Evolutionary conservation across 176 grass and related monocot genomes (phyloP).

Genomic region (Neostapfia colusana): DNA sequence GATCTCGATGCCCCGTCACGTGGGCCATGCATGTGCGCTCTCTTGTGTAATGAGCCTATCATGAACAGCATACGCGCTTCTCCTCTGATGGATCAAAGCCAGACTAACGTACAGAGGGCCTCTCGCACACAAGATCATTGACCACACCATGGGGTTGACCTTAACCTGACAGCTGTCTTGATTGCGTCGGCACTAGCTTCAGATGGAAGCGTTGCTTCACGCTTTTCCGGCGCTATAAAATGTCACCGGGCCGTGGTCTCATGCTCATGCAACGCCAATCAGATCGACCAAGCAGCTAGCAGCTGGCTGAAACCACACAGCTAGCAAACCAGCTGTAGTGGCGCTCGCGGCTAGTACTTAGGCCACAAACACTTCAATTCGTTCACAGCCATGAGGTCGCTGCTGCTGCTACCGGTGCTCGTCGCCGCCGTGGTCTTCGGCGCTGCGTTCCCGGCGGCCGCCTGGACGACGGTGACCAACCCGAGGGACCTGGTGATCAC

Average conservation of each 20-base stretch:
- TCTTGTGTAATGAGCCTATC: background rate
- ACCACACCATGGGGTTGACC: background rate
- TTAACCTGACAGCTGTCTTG: slow-evolving; percentile 7
- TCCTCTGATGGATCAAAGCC: too few relatives aligned
- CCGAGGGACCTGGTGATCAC: background rate
- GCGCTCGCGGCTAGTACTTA: background rate
- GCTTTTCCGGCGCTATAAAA: slow-evolving; percentile 38
- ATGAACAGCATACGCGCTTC: background rate
- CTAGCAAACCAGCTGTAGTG: too few relatives aligned
- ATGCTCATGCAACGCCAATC: background rate
- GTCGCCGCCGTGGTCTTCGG: background rate
- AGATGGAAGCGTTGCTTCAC: background rate
- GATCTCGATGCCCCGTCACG: background rate
- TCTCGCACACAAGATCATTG: background rate
- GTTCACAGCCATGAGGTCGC: slow-evolving; percentile 1
- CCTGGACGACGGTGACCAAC: slow-evolving; percentile 30
- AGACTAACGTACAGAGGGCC: too few relatives aligned
- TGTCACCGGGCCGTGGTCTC: background rate
- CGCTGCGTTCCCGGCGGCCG: background rate
- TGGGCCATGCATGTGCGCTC: background rate
- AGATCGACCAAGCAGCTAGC: background rate
- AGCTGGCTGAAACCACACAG: background rate
- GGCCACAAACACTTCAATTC: background rate
- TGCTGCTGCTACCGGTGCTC: background rate
- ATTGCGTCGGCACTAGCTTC: slow-evolving; percentile 23